Conservation (phyloP, 2,329 filamentous ascomycete species). For the Penicillium sclerotiorum region DNA sequence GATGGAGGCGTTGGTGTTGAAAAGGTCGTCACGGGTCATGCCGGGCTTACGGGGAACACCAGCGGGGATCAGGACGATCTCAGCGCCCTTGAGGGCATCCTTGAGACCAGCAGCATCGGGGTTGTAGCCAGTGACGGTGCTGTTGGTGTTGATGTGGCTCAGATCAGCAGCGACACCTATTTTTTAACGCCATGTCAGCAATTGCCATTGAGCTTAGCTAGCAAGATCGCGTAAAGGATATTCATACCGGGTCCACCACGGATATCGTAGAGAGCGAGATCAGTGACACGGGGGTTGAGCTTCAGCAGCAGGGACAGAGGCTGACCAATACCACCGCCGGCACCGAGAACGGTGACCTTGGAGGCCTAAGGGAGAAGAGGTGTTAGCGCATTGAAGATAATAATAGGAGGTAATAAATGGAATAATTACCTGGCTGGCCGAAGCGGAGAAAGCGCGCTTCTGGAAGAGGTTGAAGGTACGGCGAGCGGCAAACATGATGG, state of each 20-base stretch:
- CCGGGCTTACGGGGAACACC: constrained; percentile 99
- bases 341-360: constrained; percentile 97
- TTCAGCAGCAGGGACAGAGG: constrained; percentile 97
- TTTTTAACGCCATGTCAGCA: constrained; percentile 18
- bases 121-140: constrained; percentile 86
- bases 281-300: constrained; percentile 91
- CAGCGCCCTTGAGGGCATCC: constrained; percentile 78
- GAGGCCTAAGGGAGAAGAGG: constrained; percentile 65
- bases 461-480: constrained; percentile 61
- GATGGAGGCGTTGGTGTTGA: constrained; percentile 99
- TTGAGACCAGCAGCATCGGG: constrained; percentile 74
- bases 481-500: constrained; percentile 74
- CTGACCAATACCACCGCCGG: constrained; percentile 96
- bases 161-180: constrained; percentile 96
- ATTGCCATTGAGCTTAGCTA: constrained; percentile 1
- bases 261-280: constrained; percentile 98
- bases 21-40: constrained; percentile 98
- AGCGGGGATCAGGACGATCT: constrained; percentile 96
- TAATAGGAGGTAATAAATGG: not conserved
- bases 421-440: constrained; percentile 70
- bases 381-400: constrained; percentile 18
- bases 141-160: constrained; percentile 99
- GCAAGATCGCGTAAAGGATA: not conserved
- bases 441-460: constrained; percentile 79
- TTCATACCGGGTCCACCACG: constrained; percentile 83